phyloP scores from a whole-genome alignment of 2,329 filamentous ascomycete species.

The Hypomyces perniciosus region DNA sequence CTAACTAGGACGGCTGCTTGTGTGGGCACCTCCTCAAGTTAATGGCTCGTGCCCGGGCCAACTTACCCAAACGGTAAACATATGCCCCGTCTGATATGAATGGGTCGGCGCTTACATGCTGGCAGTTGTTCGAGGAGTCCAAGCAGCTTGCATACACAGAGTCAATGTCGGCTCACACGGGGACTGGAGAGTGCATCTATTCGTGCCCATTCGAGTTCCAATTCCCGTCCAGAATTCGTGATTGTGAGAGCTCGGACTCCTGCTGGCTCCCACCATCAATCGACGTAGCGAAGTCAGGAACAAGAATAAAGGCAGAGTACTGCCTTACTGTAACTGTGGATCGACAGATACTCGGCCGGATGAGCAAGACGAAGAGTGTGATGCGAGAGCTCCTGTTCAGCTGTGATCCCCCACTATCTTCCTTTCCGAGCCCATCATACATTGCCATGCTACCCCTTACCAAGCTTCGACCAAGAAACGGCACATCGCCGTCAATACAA shows the following conservation, averaged over 20 bases:
- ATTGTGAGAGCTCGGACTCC: background rate
- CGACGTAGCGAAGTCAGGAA: background rate
- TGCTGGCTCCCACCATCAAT: slow-evolving; percentile 3
- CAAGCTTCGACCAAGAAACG: too few relatives aligned
- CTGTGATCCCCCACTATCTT: background rate
- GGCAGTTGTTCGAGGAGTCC: slow-evolving; percentile 3
- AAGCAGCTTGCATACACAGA: slow-evolving; percentile 1
- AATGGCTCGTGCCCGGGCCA: slow-evolving; percentile 3
- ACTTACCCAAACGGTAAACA: slow-evolving; percentile 2
- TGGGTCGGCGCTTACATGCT: background rate
- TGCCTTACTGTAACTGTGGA: background rate
- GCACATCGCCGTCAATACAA: background rate
- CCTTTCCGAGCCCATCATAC: background rate
- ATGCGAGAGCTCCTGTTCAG: background rate
- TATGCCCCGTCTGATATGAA: background rate
- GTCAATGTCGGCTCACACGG: background rate
- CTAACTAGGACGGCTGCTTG: too few relatives aligned
- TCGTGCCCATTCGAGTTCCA: slow-evolving; percentile 4
- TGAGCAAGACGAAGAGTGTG: slow-evolving; percentile 4
- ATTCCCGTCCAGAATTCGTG: background rate
- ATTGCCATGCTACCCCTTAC: background rate
- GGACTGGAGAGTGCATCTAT: slow-evolving; percentile 2
- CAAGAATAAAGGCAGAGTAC: background rate
- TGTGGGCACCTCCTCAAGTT: background rate
- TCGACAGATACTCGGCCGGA: slow-evolving; percentile 1